Evolutionary conservation across 768 basidiomycete species (phyloP), one percentile per base, ranked within the genome.

Genomic region (Mycena crocata): DNA sequence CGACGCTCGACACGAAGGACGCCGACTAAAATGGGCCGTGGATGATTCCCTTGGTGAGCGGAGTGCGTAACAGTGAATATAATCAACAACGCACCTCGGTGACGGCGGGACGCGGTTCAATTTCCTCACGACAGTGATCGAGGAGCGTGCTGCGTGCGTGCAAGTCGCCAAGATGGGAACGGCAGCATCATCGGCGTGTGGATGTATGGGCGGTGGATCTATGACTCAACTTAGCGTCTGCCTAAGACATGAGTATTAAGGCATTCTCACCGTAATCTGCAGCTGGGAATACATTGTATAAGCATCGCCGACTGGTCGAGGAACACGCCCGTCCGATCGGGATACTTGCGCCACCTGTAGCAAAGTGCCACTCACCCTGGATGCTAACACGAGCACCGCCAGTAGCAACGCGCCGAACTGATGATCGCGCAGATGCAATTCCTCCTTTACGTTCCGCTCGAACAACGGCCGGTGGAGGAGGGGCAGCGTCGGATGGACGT

Each of bases 311-410:
- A 82, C 71, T 85, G 83, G 40, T 79, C 75, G 69, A 86, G 71
- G 63, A 78, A 77, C 6, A 68, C 48, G 21, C 61, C 54, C 45
- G 77, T 24, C 68, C 65, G 32, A 1, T 76, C 74, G 21, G 80
- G 78, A 54, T 80, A n/a, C n/a, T n/a, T n/a, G n/a, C n/a, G n/a
- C n/a, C n/a, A n/a, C n/a, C n/a, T n/a, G 15, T 28, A 7, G 83
- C 64, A 84, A 76, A 17, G 17, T 9, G 10, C 31, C n/a, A 4
- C 82, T 77, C 63, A 78, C 87, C 37, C 87, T 79, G 5, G 85
- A 73, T 17, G 83, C 89, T 62, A 85, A 76, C 1, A 88, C 89
- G 71, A 85, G 85, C 0, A 87, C 77, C 59, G 85, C 76, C 26
- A 89, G 73, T n/a, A 89, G 79, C 3, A 48, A 26, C 9, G 74